Evolutionary conservation across 108 stramenopile genomes (phyloP), one percentile per base, ranked within the genome.

Genomic region (Cyclotella sp.): DNA sequence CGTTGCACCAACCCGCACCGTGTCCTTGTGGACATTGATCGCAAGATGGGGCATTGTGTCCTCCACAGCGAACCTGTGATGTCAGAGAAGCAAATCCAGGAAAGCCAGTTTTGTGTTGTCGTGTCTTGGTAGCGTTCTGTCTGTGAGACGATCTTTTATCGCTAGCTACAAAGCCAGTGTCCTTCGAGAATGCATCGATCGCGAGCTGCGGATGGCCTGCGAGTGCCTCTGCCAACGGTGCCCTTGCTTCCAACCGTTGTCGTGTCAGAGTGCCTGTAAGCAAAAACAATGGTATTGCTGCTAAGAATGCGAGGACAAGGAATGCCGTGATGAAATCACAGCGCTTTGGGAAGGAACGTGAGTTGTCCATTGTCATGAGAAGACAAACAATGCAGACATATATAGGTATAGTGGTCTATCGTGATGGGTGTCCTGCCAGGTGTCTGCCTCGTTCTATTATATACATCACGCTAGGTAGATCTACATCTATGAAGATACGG

Each of bases 1-100:
- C 77, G 22, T 82, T 78, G 77, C 81, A 82, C 81, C 81, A 82
- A 10, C 46, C n/a, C 5, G 77, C 63, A 3, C 81, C 81, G 59
- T 78, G 57, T 28, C 81, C 81, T 41, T 82, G 76, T 27, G 81
- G 81, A 21, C 81, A 82, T 24, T 78, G 34, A 26, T 63, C 70
- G 57, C 81, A 82, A 29, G 81, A 61, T 63, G 71, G 41, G n/a
- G 81, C 81, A 14, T 19, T 34, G 81, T 82, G 81, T 1, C 77
- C 77, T 9, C 81, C 81, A 42, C 81, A 82, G 22, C 26, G 53
- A n/a, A 82, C 77, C 45, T 1, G 45, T 21, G 18, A 45, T 62
- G 3, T 30, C 55, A 8, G 52, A 42, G 60, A 80, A 63, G 47
- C 77, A 42, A 78, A 71, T 12, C 77, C 77, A 7, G 77, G 77